Base-by-base conservation (phyloP, 306 rosid species). In the Pyrus betulifolia region DNA sequence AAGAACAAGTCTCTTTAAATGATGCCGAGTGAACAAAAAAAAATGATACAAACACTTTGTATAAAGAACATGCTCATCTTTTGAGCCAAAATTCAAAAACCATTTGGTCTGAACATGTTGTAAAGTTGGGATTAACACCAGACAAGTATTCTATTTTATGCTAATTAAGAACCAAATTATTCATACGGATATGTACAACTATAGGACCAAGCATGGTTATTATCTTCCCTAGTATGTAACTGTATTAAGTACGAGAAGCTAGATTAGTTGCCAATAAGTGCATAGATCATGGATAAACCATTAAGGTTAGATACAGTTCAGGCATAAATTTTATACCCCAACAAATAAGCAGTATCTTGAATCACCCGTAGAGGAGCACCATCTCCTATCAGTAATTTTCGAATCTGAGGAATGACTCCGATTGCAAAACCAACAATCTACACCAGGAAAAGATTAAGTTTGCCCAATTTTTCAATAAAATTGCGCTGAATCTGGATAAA, bases 311-410 rank as follows among this genome's bases (percentile, higher is more conserved):
- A 42, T 42, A 42, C 45, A 49, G 74, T 31, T 62, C 21, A 18
- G 28, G 67, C 18, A 6, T 42, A 66, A 8, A 69, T 23, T 58
- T 18, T 67, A 71, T 85, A 93, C 98, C 98, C 98, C 65, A 91
- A 45, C 86, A 89, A 83, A 69, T 76, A 46, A 77, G 85, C 87
- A 27, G 96, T 85, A 74, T 88, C 93, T 74, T 87, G 85, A 78
- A 91, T 17, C 74, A 91, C 97, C 59, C 86, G 85, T 57, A 93
- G 87, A 38, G 98, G 97, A 76, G 97, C 98, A 57, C 69, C 74
- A 23, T 61, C 59, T 49, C 93, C 98, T 61, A 93, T 87, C 82
- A 87, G 8, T 52, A 83, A 54, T 42, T 78, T 73, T 55, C 86
- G 86, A 60, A 88, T 7, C 61, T 44, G 84, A 35, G 96, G 87